phyloP scores from a whole-genome alignment of 1,284 basidiomycete species.

The Cryptococcus depauperatus region DNA sequence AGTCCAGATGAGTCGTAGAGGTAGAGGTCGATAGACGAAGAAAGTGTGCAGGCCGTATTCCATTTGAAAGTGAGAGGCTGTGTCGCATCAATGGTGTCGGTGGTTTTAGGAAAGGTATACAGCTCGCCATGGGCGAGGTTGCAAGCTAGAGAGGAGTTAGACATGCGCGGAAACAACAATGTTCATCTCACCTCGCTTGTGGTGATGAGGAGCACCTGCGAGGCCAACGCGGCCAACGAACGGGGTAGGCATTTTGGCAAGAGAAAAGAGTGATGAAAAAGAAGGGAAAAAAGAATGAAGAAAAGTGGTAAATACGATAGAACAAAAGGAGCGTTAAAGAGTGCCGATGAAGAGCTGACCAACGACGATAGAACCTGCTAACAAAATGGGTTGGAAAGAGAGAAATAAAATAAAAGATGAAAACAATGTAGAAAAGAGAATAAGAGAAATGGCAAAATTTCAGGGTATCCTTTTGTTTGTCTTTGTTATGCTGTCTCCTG shows the following conservation, averaged over 20 bases:
- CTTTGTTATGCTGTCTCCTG: no score
- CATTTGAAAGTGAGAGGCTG: conserved; percentile 59
- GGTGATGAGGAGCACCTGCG: conserved; percentile 15
- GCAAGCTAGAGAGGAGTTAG: conserved; percentile 15
- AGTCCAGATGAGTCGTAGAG: conserved; percentile 53
- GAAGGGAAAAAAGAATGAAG: background rate
- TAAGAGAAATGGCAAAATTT: no score
- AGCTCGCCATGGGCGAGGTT: conserved; percentile 45
- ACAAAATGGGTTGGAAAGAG: no score
- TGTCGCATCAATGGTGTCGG: conserved; percentile 52
- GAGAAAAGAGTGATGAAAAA: background rate
- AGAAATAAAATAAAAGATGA: no score
- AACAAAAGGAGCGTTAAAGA: no score
- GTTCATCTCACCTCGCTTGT: conserved; percentile 19
- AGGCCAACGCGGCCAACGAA: conserved; percentile 22
- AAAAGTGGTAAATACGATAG: no score
- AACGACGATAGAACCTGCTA: no score
- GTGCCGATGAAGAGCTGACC: no score
- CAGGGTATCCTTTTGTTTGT: no score
- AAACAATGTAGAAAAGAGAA: no score
- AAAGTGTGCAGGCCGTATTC: conserved; percentile 54
- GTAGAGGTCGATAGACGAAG: conserved; percentile 62
- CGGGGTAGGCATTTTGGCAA: conserved; percentile 9
- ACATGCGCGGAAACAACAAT: background rate
- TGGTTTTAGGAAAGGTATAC: conserved; percentile 57